Conservation (phyloP, 1,284 basidiomycete genomes). For the Microbotryum intermedium region DNA sequence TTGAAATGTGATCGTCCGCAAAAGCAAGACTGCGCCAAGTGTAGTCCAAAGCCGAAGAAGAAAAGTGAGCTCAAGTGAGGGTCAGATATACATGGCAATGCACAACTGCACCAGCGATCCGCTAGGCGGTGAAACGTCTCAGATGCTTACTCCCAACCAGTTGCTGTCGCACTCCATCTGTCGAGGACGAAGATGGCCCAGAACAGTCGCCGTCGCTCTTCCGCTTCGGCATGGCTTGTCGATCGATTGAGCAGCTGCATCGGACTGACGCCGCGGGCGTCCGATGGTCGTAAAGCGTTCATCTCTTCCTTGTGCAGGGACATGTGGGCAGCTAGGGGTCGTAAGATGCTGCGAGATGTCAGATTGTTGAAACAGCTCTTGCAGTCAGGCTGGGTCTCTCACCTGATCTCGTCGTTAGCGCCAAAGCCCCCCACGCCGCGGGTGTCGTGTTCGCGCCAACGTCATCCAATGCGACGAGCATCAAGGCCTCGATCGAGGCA, state of each 20-base stretch:
- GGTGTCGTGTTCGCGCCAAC: background rate
- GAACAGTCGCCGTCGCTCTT: background rate
- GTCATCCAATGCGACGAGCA: slow-evolving; percentile 5
- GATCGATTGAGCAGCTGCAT: background rate
- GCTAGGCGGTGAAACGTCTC: no score
- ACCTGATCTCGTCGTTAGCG: background rate
- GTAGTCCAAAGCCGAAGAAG: no score
- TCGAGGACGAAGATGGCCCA: slow-evolving; percentile 1
- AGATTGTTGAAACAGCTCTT: background rate
- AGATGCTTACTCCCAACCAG: background rate
- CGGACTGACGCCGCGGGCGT: background rate
- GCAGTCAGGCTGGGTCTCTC: background rate
- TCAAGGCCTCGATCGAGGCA: background rate
- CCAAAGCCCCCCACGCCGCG: background rate
- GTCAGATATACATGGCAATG: no score
- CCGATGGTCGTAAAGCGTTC: no score
- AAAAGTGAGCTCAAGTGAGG: no score
- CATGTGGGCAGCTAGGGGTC: background rate
- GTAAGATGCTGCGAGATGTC: background rate
- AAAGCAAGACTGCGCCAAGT: background rate
- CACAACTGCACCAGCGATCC: no score
- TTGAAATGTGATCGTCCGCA: background rate
- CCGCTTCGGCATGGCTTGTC: background rate
- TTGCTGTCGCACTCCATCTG: background rate
- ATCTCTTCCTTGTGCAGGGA: background rate